phyloP scores from a whole-genome alignment of 164 flowering plant species.

The Tetrastigma voinierianum region DNA sequence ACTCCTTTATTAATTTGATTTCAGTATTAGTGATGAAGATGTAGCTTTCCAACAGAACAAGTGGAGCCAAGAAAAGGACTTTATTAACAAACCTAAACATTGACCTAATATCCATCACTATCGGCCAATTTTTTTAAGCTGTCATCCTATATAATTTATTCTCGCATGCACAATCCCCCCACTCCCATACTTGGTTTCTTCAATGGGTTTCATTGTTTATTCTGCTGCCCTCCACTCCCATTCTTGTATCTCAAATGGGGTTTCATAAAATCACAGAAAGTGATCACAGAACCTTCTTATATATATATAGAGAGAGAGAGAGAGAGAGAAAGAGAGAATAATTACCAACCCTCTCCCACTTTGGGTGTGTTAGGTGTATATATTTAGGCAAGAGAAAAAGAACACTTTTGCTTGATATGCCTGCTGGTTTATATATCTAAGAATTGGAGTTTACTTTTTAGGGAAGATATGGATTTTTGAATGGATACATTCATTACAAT shows the following conservation, averaged over 20 bases:
- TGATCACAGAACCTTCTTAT: background rate
- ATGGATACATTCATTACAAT: too few relatives aligned
- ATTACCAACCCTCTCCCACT: background rate
- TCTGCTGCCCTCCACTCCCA: background rate
- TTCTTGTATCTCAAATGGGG: background rate
- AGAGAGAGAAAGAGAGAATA: too few relatives aligned
- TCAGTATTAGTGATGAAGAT: background rate
- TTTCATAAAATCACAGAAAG: background rate
- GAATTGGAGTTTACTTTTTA: too few relatives aligned
- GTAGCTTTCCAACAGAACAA: background rate
- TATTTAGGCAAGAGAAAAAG: too few relatives aligned
- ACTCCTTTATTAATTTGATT: background rate
- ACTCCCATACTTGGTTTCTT: background rate
- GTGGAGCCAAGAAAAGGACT: background rate
- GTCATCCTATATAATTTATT: too few relatives aligned
- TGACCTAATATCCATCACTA: constrained; percentile 11
- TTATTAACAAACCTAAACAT: constrained; percentile 8
- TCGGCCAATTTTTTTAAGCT: background rate
- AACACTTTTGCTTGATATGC: too few relatives aligned
- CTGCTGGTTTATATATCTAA: too few relatives aligned
- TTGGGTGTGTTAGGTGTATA: too few relatives aligned
- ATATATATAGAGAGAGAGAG: too few relatives aligned
- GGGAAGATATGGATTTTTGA: too few relatives aligned
- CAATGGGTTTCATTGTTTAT: background rate
- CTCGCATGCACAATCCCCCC: too few relatives aligned